Evolutionary conservation across 2,329 filamentous ascomycete species (phyloP), one percentile per base, ranked within the genome.

Genomic region (Calycina herbarum): DNA sequence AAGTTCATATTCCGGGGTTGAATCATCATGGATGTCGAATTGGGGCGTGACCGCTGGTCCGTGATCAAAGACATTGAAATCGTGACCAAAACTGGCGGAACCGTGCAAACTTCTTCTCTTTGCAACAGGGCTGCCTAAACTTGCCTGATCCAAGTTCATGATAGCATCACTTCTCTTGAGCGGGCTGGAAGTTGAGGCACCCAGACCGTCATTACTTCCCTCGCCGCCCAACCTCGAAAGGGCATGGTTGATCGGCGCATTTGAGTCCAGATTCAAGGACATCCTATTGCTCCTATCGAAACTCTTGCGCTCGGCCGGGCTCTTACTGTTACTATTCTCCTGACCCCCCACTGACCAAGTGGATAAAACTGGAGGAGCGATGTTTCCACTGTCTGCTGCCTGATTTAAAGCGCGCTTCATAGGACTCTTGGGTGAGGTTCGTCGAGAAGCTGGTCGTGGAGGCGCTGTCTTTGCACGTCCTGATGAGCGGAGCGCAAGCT

Each of bases 91-190:
- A 71, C 80, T 86, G n/a, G 89, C 82, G 56, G 88, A 85, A 60
- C 90, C 90, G 76, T 97, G 92, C 72, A 96, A 79, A 78, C 94
- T 97, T 73, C 95, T 88, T 70, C 95, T 86, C 82, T 97, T 97
- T 58, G 94, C 92, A 66, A 94, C 91, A 0, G 95, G 94, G 74
- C 92, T 97, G 71, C 91, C 91, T 64, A 91, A 83, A 72, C 85
- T 89, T 33, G 88, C 83, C 69, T 92, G 90, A 73, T 96, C 94
- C 59, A 96, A 80, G 73, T 92, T 93, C 91, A 96, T 94, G 61
- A 90, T 89, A 56, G 91, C 90, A 80, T 98, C 94, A 75, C 90
- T 94, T 72, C 95, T 89, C 83, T 98, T 97, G 72, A 98, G 81
- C 5, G 94, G 94, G 76, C 94, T 97, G 5, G 90, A 88, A 67